Conservation (phyloP, 192 early-diverging fungal species). For the Dissophora globulifera region DNA sequence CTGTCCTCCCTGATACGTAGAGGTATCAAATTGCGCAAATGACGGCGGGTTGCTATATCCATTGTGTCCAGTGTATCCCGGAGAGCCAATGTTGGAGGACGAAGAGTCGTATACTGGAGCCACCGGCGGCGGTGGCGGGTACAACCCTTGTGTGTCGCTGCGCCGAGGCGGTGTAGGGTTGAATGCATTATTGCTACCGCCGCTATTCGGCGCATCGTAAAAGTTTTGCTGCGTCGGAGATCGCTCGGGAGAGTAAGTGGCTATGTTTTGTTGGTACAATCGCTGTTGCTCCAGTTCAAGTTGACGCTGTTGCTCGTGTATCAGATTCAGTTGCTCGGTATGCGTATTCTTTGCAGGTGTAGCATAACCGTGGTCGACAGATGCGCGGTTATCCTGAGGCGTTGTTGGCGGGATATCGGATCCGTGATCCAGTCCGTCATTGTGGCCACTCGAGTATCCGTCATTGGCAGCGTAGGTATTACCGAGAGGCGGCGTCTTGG, state of each 20-base stretch:
- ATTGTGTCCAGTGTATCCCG: conserved; percentile 12
- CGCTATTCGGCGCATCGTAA: conserved; percentile 14
- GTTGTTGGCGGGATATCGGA: not conserved
- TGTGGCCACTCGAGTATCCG: conserved; percentile 10
- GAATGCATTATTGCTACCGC: not conserved
- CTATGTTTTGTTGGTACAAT: conserved; percentile 36
- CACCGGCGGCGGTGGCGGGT: conserved; percentile 22
- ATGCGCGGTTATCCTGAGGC: not conserved
- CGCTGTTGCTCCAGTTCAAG: conserved; percentile 49
- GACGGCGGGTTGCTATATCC: conserved; percentile 10
- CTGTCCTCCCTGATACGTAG: conserved; percentile 13
- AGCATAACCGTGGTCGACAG: not conserved
- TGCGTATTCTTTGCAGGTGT: conserved; percentile 3
- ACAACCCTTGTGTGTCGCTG: conserved; percentile 25
- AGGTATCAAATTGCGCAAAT: conserved; percentile 11
- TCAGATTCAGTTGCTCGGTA: conserved; percentile 12
- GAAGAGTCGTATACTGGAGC: conserved; percentile 5
- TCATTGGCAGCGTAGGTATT: conserved; percentile 10
- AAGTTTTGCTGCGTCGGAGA: conserved; percentile 25
- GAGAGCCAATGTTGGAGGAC: not conserved
- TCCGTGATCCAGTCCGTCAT: conserved; percentile 5
- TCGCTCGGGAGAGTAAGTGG: conserved; percentile 26
- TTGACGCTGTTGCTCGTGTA: conserved; percentile 43
- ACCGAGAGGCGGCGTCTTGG: conserved; percentile 16
- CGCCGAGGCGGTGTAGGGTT: conserved; percentile 8